These are phyloP conservation scores for Rhizopus sp. DNA, from an alignment of 371 early-diverging fungal genomes.

Conservation along the genomic window DNA sequence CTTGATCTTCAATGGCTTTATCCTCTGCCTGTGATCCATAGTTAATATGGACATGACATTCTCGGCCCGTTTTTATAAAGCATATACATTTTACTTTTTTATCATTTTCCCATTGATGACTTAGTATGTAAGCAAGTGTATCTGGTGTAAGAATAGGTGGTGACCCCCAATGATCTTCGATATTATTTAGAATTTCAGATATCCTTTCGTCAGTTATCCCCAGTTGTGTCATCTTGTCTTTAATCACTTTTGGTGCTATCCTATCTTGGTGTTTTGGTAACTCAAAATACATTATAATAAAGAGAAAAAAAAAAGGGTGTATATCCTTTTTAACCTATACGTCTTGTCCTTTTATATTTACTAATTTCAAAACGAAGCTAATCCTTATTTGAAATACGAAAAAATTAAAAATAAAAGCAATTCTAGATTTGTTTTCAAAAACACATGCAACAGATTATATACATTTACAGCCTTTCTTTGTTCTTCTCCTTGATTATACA, in stretches of 20 bases:
- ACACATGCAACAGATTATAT: too few species aligned
- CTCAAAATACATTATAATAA: slow-evolving; percentile 25
- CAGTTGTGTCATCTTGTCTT: background rate
- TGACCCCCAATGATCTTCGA: slow-evolving; percentile 36
- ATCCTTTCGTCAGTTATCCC: slow-evolving; percentile 25
- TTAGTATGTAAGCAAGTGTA: slow-evolving; percentile 28
- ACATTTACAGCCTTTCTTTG: too few species aligned
- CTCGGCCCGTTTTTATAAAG: background rate
- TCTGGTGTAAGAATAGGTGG: slow-evolving; percentile 35
- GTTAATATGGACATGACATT: background rate
- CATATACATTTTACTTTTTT: slow-evolving; percentile 14
- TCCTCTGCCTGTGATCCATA: background rate
- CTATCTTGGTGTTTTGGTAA: slow-evolving; percentile 26
- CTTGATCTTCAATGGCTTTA: slow-evolving; percentile 6
- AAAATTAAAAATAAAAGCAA: too few species aligned
- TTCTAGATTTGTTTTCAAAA: too few species aligned
- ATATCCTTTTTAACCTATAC: background rate
- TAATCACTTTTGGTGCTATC: background rate
- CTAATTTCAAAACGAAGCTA: background rate
- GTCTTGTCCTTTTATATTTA: background rate
- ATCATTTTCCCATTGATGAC: slow-evolving; percentile 25
- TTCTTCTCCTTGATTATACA: too few species aligned
- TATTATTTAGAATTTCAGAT: slow-evolving; percentile 29
- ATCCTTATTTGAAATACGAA: background rate
- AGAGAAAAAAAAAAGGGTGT: background rate